These are phyloP conservation scores for Ceratocystis diversiconidia DNA, from an alignment of 2,329 filamentous ascomycete genomes.

Conservation along the genomic window DNA sequence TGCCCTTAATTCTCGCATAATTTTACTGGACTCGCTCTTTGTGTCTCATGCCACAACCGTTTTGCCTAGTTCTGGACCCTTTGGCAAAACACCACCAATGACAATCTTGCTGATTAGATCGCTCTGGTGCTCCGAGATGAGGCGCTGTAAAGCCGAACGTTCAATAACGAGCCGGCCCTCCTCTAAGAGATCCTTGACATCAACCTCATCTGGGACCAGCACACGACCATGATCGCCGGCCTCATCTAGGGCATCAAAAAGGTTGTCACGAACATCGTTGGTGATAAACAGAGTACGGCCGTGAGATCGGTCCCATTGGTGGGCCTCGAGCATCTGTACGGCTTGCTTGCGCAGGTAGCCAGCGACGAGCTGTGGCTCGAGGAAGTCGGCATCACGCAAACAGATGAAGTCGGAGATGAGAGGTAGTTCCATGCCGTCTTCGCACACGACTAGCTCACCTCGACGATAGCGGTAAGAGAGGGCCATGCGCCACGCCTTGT, in stretches of 20 bases:
- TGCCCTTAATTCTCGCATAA: neutral
- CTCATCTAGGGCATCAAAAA: slow-evolving; percentile 53
- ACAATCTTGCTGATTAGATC: slow-evolving; percentile 33
- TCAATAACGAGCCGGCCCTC: slow-evolving; percentile 77
- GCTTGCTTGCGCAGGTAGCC: slow-evolving; percentile 49
- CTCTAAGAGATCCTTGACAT: slow-evolving; percentile 89
- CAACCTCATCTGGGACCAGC: slow-evolving; percentile 61
- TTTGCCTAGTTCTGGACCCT: slow-evolving; percentile 9
- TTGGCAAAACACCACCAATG: slow-evolving; percentile 5
- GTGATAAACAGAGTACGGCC: slow-evolving; percentile 69
- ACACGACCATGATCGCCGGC: slow-evolving; percentile 54
- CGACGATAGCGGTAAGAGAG: slow-evolving; percentile 79
- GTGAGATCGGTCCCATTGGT: slow-evolving; percentile 52
- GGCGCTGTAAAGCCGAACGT: slow-evolving; percentile 58
- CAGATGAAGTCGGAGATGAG: slow-evolving; percentile 37
- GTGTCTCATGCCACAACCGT: slow-evolving; percentile 4
- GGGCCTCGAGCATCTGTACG: slow-evolving; percentile 51
- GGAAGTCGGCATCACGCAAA: slow-evolving; percentile 24
- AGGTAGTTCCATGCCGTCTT: slow-evolving; percentile 58
- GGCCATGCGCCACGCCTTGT: slow-evolving; percentile 87
- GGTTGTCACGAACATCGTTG: slow-evolving; percentile 40
- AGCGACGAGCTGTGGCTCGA: slow-evolving; percentile 29
- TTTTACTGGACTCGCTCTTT: neutral
- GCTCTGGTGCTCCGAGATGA: slow-evolving; percentile 59
- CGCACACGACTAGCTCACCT: slow-evolving; percentile 75